Percentiles rank a stretch among this genome's conserved stretches.
phyloP scores from a whole-genome alignment of 2,329 filamentous ascomycete genomes.

The Monilinia fructigena region DNA sequence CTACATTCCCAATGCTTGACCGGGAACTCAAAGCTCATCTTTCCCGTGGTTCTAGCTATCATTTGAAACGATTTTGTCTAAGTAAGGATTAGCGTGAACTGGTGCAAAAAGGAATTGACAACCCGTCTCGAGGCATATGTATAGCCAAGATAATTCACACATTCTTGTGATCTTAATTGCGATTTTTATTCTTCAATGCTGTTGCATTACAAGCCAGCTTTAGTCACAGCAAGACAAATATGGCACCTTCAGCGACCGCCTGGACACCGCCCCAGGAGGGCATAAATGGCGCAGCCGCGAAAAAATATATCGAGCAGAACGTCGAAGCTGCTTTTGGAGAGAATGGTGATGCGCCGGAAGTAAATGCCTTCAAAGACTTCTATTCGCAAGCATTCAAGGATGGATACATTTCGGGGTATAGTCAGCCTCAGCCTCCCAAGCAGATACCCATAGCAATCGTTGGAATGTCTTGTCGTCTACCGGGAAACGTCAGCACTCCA shows the following conservation, averaged over 20 bases:
- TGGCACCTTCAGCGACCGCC: constrained; percentile 39
- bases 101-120: neutral
- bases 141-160: constrained; percentile 5
- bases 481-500: constrained; percentile 47
- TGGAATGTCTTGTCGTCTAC: constrained; percentile 53
- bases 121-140: neutral
- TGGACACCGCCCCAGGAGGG: constrained; percentile 30
- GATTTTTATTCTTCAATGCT: neutral
- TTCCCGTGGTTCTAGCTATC: constrained; percentile 3
- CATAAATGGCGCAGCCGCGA: constrained; percentile 10
- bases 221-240: constrained; percentile 21
- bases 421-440: constrained; percentile 19
- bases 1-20: constrained; percentile 2
- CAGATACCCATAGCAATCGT: constrained; percentile 48
- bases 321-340: neutral
- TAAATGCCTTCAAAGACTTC: constrained; percentile 19
- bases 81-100: neutral
- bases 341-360: constrained; percentile 4
- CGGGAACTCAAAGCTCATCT: constrained; percentile 2
- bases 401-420: constrained; percentile 22
- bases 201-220: constrained; percentile 24
- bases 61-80: neutral
- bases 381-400: constrained; percentile 23
- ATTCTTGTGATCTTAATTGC: neutral
- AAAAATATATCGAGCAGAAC: constrained; percentile 9